Evolutionary conservation across 1,284 basidiomycete genomes (phyloP), one percentile per base, ranked within the genome.

Genomic region (Limonomyces culmigenus): DNA sequence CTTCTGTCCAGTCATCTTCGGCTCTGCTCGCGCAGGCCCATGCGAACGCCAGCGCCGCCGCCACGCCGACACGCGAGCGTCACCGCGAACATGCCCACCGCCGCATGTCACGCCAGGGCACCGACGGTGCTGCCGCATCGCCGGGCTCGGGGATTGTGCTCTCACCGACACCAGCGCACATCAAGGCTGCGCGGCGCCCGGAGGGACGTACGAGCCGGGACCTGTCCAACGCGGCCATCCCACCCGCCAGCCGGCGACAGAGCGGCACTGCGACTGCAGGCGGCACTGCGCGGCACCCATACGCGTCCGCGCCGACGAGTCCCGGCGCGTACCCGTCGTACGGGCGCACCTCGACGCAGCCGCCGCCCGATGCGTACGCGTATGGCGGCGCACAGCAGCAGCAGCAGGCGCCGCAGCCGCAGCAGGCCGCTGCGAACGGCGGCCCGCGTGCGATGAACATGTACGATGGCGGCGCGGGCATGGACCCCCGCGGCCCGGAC

Each of bases 191-290:
- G 38, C 55, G 56, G 38, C 65, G 76, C 21, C 60, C 68, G 41
- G 54, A 60, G 36, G 51, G 54, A 27, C 58, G 77, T 41, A 57
- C 60, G 42, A 77, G 72, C 44, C 70, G 70, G 17, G 75, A 78
- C 47, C 68, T 70, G 5, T 53, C 75, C 23, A 61, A 68, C 8
- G 69, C 79, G 8, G 60, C 62, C 11, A 71, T 69, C 48, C 63
- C 74, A 36, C 69, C 76, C 30, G 62, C 62, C 3, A 83, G 77
- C 45, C 74, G 77, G 47, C 67, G 67, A 35, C 64, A 61, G 33
- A 54, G 43, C 4, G 19, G 47, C 3, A 48, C 50, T 17, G 47
- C 39, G 3, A 45, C 49, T 27, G 25, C 8, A n/a, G 10, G 25
- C 25, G 25, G n/a, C 13, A 5, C 62, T n/a, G 55, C 65, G 4